Conservation (phyloP, 2,329 filamentous ascomycete genomes). For the Botrytis fabae region DNA sequence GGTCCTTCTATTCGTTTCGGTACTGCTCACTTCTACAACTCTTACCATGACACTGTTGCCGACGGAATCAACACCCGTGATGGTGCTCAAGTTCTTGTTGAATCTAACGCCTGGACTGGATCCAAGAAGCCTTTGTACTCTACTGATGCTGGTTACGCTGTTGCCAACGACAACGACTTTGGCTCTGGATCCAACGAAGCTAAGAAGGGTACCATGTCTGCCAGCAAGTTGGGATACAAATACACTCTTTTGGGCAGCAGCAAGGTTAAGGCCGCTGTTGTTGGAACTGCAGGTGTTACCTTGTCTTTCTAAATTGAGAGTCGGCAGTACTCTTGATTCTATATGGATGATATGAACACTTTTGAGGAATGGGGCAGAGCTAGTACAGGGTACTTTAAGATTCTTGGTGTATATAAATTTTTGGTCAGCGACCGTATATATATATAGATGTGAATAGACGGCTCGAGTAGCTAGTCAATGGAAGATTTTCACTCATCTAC, state of each 20-base stretch:
- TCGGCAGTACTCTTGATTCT: background rate
- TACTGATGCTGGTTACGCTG: slow-evolving; percentile 44
- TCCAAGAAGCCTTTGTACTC: slow-evolving; percentile 43
- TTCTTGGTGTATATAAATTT: slow-evolving; percentile 1
- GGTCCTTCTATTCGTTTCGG: slow-evolving; percentile 16
- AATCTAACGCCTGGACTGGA: slow-evolving; percentile 52
- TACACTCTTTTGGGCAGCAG: slow-evolving; percentile 53
- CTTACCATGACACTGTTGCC: slow-evolving; percentile 16
- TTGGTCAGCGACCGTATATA: background rate
- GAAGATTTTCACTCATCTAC: background rate
- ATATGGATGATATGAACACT: background rate
- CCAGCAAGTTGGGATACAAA: slow-evolving; percentile 48
- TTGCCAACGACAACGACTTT: slow-evolving; percentile 49
- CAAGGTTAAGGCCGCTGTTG: slow-evolving; percentile 46
- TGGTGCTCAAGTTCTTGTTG: slow-evolving; percentile 57
- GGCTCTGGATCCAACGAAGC: slow-evolving; percentile 51
- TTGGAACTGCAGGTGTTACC: slow-evolving; percentile 42
- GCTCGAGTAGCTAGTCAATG: background rate
- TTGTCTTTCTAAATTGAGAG: slow-evolving; percentile 36
- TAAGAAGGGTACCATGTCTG: slow-evolving; percentile 48
- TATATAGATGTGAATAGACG: background rate
- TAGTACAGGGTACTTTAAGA: background rate
- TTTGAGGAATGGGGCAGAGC: background rate
- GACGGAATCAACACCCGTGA: slow-evolving; percentile 55
- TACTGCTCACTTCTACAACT: slow-evolving; percentile 18